Base-by-base conservation (phyloP, 2,329 filamentous ascomycete genomes). In the Chaetothyriales sp. region DNA sequence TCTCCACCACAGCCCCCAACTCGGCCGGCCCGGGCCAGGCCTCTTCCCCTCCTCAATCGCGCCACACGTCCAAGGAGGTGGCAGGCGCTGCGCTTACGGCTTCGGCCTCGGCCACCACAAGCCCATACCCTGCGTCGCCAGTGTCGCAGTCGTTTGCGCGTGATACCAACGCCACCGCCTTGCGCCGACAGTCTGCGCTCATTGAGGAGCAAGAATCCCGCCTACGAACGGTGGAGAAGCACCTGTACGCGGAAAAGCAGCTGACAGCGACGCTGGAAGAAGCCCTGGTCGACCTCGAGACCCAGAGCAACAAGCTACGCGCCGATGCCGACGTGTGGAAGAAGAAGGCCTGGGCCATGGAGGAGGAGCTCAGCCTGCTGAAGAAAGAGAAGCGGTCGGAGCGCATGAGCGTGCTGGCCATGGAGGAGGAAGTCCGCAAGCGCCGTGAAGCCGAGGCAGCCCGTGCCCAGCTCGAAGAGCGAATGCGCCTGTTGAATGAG, bases 401-500 rank as follows among this genome's bases (percentile, higher is more conserved):
- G 32, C 73, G 80, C 28, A 75, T 81, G 56, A 81, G 77, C 56
- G 77, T 96, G 59, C 87, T 95, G 66, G 86, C 88, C 54, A 86
- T 96, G 19, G 93, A 98, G 66, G 90, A 98, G 69, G 92, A 98
- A 75, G 80, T 90, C 61, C 90, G 86, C 72, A 93, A 94, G 71
- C 78, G 92, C 54, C 77, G 87, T 57, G 86, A 90, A 56, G 89
- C 93, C 36, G 92, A 98, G 72, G 80, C 84, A 57, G 92, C 92
- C 44, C 77, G 85, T 49, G 85, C 84, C 42, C 86, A 94, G 62
- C 78, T 98, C 22, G 90, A 98, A 70, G 87, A 94, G 72, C 80
- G 90, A 51, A 98, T 98, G 81, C 88, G 90, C 63, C 83, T 85
- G 52, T 83, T 92, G 66, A 89, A 83, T 69, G 53, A 9, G 54